A percentile compares a stretch with the other conserved stretches of the same genome.
These are phyloP conservation scores for Leccinum variicolor DNA, from an alignment of 768 basidiomycete genomes.

Conservation along the genomic window DNA sequence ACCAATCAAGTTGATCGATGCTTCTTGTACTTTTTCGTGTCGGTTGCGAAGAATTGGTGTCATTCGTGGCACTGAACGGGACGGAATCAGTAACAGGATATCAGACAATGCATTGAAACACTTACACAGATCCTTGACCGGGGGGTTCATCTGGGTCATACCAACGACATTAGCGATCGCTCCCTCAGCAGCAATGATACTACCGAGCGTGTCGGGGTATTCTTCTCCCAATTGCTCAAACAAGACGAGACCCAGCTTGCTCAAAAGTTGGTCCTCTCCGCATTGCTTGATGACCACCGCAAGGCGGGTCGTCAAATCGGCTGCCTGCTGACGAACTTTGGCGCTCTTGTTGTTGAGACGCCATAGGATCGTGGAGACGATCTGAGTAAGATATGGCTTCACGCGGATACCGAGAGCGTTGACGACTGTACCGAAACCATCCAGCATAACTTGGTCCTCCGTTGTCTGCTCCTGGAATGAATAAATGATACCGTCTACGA, in stretches of 20 bases:
- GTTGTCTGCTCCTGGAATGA: constrained; percentile 99
- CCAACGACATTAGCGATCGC: constrained; percentile 99
- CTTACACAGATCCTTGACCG: constrained; percentile 97
- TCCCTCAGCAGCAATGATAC: constrained; percentile 97
- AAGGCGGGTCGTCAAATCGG: constrained; percentile 93
- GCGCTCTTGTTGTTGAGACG: constrained; percentile 99
- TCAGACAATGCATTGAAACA: constrained; percentile 18
- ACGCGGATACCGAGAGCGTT: constrained; percentile 95
- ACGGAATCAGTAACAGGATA: neutral
- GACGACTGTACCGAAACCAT: constrained; percentile 97
- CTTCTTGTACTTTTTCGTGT: constrained; percentile 99
- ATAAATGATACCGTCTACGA: constrained; percentile 98
- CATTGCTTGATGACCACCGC: constrained; percentile 99
- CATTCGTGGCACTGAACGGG: constrained; percentile 88
- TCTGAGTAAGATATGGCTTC: constrained; percentile 97
- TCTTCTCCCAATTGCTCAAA: constrained; percentile 99
- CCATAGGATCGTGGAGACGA: constrained; percentile 98
- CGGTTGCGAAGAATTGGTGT: constrained; percentile 99
- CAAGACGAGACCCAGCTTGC: constrained; percentile 93
- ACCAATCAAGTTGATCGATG: constrained; percentile 98
- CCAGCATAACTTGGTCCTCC: constrained; percentile 98
- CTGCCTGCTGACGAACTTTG: constrained; percentile 98
- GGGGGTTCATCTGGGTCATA: constrained; percentile 99
- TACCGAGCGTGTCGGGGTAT: constrained; percentile 98
- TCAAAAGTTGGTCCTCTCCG: constrained; percentile 92